A percentile compares a stretch with the other conserved stretches of the same genome.
Evolutionary conservation across 768 basidiomycete genomes (phyloP).

Genomic region (Floccularia luteovirens): DNA sequence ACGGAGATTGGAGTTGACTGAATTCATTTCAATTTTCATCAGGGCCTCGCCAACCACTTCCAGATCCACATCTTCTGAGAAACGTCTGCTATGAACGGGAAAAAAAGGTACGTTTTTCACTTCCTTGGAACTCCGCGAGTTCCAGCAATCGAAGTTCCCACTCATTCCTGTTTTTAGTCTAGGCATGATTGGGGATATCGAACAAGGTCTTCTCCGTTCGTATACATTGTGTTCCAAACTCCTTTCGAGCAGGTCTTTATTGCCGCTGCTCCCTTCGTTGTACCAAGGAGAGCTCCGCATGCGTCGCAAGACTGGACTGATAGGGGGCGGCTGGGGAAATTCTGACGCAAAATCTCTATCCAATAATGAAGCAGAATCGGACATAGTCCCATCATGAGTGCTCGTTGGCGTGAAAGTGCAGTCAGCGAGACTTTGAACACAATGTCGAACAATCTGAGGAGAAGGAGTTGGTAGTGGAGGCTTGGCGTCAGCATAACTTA

Average conservation of each 20-base stretch:
- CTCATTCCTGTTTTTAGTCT: too few relatives aligned
- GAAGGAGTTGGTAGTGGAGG: slow-evolving; percentile 6
- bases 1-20: not conserved
- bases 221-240: slow-evolving; percentile 12
- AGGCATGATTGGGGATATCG: too few relatives aligned
- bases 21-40: slow-evolving; percentile 4
- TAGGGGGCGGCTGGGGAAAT: slow-evolving; percentile 34
- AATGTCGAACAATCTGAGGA: too few relatives aligned
- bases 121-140: too few relatives aligned
- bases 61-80: slow-evolving; percentile 2
- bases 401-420: slow-evolving; percentile 3
- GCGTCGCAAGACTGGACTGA: slow-evolving; percentile 29
- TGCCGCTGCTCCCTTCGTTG: slow-evolving; percentile 16
- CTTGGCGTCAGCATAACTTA: slow-evolving; percentile 9
- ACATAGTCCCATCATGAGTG: slow-evolving; percentile 19
- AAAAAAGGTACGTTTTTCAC: not conserved
- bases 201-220: too few relatives aligned
- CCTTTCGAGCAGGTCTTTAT: slow-evolving; percentile 13
- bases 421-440: slow-evolving; percentile 4
- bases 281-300: slow-evolving; percentile 39
- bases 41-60: slow-evolving; percentile 8
- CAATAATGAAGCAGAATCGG: slow-evolving; percentile 26
- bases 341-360: slow-evolving; percentile 25
- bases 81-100: not conserved
- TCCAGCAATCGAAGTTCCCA: too few relatives aligned